Evolutionary conservation across 495 filamentous ascomycete species (phyloP).

Genomic region (Penicillium paradoxum): DNA sequence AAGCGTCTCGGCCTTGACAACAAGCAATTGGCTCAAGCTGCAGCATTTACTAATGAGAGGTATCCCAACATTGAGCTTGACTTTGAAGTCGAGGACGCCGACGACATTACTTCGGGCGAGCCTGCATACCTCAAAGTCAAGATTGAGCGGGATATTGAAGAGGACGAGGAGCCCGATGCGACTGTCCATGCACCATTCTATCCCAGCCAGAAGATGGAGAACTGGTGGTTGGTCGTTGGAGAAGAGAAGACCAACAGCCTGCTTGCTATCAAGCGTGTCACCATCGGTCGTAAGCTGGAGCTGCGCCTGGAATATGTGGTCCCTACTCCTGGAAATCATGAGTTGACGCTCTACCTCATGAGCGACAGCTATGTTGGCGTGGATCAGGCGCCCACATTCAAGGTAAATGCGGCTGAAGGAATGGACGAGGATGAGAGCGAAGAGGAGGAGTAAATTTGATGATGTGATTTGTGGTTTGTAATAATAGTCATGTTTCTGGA

Average conservation of each 20-base stretch:
- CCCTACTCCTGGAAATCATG: constrained; percentile 76
- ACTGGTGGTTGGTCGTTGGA: constrained; percentile 94
- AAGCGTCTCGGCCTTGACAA: constrained; percentile 74
- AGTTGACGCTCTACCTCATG: constrained; percentile 91
- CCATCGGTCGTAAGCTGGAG: constrained; percentile 71
- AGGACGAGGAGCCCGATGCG: constrained; percentile 69
- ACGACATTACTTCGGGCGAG: constrained; percentile 70
- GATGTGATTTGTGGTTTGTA: constrained; percentile 16
- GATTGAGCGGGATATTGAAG: constrained; percentile 79
- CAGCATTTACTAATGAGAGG: constrained; percentile 91
- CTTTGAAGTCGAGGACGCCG: constrained; percentile 77
- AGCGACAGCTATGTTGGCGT: constrained; percentile 97
- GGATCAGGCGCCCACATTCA: constrained; percentile 90
- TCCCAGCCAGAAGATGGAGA: constrained; percentile 89
- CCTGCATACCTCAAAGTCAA: constrained; percentile 81
- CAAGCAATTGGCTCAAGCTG: constrained; percentile 79
- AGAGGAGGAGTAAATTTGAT: constrained; percentile 54
- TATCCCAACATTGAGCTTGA: constrained; percentile 92
- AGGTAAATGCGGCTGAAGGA: constrained; percentile 78
- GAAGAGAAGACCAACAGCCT: constrained; percentile 79
- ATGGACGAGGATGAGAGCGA: constrained; percentile 93
- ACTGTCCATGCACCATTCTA: constrained; percentile 96
- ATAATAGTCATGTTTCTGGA: constrained; percentile 16
- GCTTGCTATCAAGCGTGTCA: constrained; percentile 91
- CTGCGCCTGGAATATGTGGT: constrained; percentile 83